Base-by-base conservation (phyloP, 371 early-diverging fungal genomes). In the Globomyces sp. region DNA sequence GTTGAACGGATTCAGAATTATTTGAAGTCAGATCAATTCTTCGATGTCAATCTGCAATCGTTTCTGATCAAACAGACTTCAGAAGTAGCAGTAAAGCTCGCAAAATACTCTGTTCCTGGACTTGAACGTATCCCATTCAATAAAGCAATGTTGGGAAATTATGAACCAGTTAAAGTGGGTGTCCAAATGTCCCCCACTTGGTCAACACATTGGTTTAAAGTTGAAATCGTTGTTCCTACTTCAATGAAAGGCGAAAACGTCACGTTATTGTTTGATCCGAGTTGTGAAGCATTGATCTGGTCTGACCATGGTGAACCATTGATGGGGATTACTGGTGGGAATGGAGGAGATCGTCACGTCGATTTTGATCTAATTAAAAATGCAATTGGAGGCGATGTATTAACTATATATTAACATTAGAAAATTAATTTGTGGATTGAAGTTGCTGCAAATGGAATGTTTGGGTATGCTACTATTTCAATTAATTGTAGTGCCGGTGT, bases 401-500 rank as follows among this genome's bases (percentile, higher is more conserved):
- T 24, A 24, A 8, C 39, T 52, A 6, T 24, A 3, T 2, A 34
- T 43, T 51, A 34, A 42, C n/a, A 37, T 1, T 67, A 80, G 73
- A 51, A 67, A 39, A 79, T 85, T 53, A 77, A 85, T 4, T 85
- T 95, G 60, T 94, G 87, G 68, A 77, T 96, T 57, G 98, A 96
- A 68, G 87, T 91, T 42, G 95, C 94, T 1, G 93, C 94, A 72
- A 98, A 98, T 74, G 91, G 91, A 45, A 84, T 96, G 87, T 94
- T 93, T 82, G 96, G 98, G 43, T 24, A 24, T 24, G 24, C 24
- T 24, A 24, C 24, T 24, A 24, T 24, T 24, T 24, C 24, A 24
- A 24, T 24, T 24, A 24, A 24, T 24, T 24, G 24, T 24, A 24
- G 24, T 24, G 83, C 86, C 46, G 92, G 90, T 11, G 71, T 70